Percentiles rank a stretch among this genome's conserved stretches.
Evolutionary conservation across 2,329 filamentous ascomycete species (phyloP).

Genomic region (Verticillium nubilum): DNA sequence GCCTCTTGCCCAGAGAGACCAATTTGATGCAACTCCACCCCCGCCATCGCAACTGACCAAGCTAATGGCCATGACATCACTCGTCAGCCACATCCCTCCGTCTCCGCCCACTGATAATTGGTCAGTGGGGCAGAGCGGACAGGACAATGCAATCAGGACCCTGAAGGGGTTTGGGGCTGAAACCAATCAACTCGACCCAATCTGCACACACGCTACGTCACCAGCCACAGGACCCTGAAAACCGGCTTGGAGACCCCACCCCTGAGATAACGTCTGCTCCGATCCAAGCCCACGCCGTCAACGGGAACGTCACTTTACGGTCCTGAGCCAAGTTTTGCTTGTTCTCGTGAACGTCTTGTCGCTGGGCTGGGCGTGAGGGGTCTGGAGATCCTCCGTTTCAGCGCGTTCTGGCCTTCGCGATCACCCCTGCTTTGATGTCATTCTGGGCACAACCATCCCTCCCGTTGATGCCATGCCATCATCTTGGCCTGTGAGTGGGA

Average conservation of each 20-base stretch:
- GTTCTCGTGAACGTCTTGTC: not conserved
- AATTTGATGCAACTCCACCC: not conserved
- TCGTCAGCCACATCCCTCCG: not conserved
- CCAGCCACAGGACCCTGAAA: conserved; percentile 6
- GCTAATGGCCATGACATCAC: not conserved
- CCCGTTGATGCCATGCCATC: conserved; percentile 1
- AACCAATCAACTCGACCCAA: not conserved
- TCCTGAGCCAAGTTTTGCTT: not conserved
- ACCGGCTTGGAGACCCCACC: not conserved
- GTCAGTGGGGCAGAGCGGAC: not conserved
- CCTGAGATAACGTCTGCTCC: not conserved
- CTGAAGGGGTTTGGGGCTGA: not conserved
- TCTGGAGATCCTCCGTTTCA: not conserved
- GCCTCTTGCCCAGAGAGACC: not conserved
- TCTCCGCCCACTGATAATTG: not conserved
- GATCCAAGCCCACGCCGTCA: not conserved
- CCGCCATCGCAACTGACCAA: not conserved
- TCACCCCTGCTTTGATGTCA: conserved; percentile 1
- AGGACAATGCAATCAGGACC: not conserved
- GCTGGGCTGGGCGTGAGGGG: not conserved
- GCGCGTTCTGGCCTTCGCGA: not conserved
- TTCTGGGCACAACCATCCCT: not conserved
- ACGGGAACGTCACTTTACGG: not conserved
- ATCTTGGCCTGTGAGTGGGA: too few relatives aligned
- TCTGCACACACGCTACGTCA: not conserved